Percentiles rank a stretch among this genome's conserved stretches.
Evolutionary conservation across 2,329 filamentous ascomycete genomes (phyloP).

Genomic region (Podosphaera xanthii): DNA sequence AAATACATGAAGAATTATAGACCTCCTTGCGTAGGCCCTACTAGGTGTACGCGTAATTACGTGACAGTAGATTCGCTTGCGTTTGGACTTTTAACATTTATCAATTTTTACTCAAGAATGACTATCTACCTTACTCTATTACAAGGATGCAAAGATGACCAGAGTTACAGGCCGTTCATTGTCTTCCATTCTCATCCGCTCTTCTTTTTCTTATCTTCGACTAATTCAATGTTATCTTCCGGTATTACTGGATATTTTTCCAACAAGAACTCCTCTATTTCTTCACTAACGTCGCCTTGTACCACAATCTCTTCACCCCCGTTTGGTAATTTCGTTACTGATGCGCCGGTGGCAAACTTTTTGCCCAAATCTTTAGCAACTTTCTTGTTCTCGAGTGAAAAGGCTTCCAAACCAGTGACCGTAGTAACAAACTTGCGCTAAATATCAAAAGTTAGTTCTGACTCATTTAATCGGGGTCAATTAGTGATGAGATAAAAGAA

Average conservation of each 20-base stretch:
- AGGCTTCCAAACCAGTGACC: conserved; percentile 72
- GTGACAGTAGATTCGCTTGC: too few species aligned
- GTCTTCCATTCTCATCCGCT: not conserved
- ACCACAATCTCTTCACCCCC: conserved; percentile 93
- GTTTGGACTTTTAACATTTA: too few species aligned
- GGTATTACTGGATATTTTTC: conserved; percentile 81
- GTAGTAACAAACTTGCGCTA: conserved; percentile 79
- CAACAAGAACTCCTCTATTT: conserved; percentile 74
- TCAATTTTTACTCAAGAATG: too few species aligned
- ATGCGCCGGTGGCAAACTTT: conserved; percentile 89
- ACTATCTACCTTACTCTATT: too few species aligned
- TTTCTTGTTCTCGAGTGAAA: conserved; percentile 86
- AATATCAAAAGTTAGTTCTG: not conserved
- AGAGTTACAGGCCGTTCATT: too few species aligned
- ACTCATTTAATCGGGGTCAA: not conserved
- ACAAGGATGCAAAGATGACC: too few species aligned
- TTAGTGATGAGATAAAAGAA: not conserved
- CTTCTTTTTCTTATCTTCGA: conserved; percentile 96
- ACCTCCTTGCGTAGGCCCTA: too few species aligned
- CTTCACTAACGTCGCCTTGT: conserved; percentile 87
- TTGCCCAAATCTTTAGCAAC: conserved; percentile 92
- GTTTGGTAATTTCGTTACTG: conserved; percentile 68
- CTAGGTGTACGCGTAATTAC: too few species aligned
- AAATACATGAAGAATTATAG: too few species aligned
- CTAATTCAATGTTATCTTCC: conserved; percentile 80